Base-by-base conservation (phyloP, 805 yeast genomes). In the Torulaspora quercuum region DNA sequence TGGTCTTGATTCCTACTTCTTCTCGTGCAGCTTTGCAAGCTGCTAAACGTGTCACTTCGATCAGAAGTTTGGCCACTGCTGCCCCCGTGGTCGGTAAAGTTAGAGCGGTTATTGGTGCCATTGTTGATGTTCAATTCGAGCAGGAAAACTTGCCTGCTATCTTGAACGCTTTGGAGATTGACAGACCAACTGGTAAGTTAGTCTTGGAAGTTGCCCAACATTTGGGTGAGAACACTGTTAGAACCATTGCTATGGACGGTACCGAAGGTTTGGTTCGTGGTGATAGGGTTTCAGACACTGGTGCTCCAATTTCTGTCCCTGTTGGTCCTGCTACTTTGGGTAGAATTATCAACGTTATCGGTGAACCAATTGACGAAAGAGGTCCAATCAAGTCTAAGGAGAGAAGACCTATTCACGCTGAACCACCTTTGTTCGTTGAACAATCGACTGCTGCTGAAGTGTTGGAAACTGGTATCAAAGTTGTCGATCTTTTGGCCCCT, bases 161-260 rank as follows among this genome's bases (percentile, higher is more conserved):
- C 75, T 80, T 88, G 64, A 92, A 92, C 71, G 97, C 98, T 58
- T 79, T 92, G 64, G 88, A 85, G 70, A 79, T 92, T 66, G 79
- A 86, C 68, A 78, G 76, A 61, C 77, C 78, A 59, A 70, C 76
- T 53, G 89, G 88, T 61, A 76, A 77, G 63, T 81, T 92, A 66
- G 88, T 92, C 54, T 80, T 92, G 63, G 98, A 92, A 77, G 98
- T 92, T 60, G 92, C 98, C 63, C 98, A 92, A 79, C 98, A 92
- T 75, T 81, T 92, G 72, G 98, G 98, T 80, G 97, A 92, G 79
- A 88, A 88, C 85, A 84, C 97, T 61, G 97, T 92, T 69, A 90
- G 98, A 83, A 83, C 98, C 68, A 92, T 92, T 83, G 97, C 98
- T 67, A 92, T 92, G 98, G 98, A 92, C 72, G 97, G 97, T 86